A percentile compares a stretch with the other conserved stretches of the same genome.
Evolutionary conservation across 1,284 basidiomycete species (phyloP).

Genomic region (Leccinum pachyderme): DNA sequence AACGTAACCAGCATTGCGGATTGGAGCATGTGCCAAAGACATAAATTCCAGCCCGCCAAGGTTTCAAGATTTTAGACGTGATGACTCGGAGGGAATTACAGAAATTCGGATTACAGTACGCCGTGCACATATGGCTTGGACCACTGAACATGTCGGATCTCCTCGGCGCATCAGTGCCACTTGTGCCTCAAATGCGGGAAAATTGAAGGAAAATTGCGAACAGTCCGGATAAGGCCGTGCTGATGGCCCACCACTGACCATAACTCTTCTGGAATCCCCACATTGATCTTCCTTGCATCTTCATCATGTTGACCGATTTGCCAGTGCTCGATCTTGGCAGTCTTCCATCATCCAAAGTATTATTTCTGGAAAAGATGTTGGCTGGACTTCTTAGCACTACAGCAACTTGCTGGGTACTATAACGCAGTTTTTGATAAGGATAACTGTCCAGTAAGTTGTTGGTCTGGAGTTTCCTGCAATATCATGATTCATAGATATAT

Average conservation of each 20-base stretch:
- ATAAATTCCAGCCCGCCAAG: no score
- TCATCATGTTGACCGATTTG: constrained; percentile 40
- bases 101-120: no score
- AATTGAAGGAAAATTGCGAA: no score
- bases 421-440: constrained; percentile 96
- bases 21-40: no score
- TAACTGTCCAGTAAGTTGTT: constrained; percentile 79
- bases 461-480: background rate
- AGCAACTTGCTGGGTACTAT: constrained; percentile 71
- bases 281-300: constrained; percentile 69
- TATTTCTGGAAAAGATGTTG: constrained; percentile 68
- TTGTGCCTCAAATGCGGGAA: no score
- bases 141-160: constrained; percentile 78
- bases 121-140: no score
- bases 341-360: background rate
- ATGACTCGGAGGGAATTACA: no score
- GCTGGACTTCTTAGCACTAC: constrained; percentile 81
- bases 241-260: background rate
- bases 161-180: constrained; percentile 56
- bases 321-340: background rate
- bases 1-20: no score
- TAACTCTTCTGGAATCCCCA: constrained; percentile 73
- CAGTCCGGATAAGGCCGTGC: no score
- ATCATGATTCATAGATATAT: constrained; percentile 40
- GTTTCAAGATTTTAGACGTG: no score